Evolutionary conservation across 176 grass and related monocot genomes (phyloP).

Genomic region (Cenchrus purpureus): DNA sequence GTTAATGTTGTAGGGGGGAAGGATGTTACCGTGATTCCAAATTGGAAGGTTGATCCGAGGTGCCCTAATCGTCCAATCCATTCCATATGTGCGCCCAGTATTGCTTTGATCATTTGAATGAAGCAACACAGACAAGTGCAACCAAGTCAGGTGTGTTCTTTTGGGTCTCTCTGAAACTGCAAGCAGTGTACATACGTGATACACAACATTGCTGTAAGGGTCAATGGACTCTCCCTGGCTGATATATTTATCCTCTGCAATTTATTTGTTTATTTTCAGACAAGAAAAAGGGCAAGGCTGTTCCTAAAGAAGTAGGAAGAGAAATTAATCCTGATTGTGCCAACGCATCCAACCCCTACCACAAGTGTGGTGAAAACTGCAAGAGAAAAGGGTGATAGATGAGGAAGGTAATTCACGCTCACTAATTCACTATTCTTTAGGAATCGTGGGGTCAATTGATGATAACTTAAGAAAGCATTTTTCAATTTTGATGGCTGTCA

Average conservation of each 20-base stretch:
- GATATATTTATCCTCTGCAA: slow-evolving; percentile 29
- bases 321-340: slow-evolving; percentile 66
- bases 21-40: background rate
- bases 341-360: slow-evolving; percentile 92
- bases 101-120: slow-evolving; percentile 62
- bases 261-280: slow-evolving; percentile 40
- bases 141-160: slow-evolving; percentile 49
- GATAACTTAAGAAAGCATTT: slow-evolving; percentile 20
- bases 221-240: background rate
- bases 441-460: background rate
- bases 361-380: slow-evolving; percentile 76
- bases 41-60: slow-evolving; percentile 71
- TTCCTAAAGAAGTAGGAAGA: slow-evolving; percentile 41
- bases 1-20: slow-evolving; percentile 28
- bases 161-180: background rate
- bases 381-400: slow-evolving; percentile 52
- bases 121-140: slow-evolving; percentile 25
- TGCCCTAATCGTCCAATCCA: slow-evolving; percentile 86
- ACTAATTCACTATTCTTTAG: background rate
- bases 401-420: slow-evolving; percentile 37
- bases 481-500: background rate
- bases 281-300: slow-evolving; percentile 44
- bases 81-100: slow-evolving; percentile 80
- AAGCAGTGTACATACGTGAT: background rate
- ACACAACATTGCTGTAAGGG: background rate